phyloP scores from a whole-genome alignment of 345 rosid species.

The Eucalyptus sp. region DNA sequence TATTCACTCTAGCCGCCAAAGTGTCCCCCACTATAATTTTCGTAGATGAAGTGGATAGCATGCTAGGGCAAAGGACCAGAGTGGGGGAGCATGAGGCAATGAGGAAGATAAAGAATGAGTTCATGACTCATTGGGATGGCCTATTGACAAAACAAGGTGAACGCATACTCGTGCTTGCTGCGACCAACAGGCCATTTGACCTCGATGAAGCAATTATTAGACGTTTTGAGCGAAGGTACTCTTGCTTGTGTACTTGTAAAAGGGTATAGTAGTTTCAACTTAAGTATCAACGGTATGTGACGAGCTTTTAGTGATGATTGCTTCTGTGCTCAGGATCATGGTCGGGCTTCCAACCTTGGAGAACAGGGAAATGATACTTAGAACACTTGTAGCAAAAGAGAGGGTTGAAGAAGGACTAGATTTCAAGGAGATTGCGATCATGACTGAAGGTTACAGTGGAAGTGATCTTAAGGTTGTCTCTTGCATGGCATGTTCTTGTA shows the following conservation, averaged over 20 bases:
- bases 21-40: slow-evolving; percentile 91
- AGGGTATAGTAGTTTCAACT: not conserved
- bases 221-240: slow-evolving; percentile 85
- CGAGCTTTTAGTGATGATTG: not conserved
- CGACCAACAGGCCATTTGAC: slow-evolving; percentile 93
- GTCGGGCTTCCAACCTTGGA: slow-evolving; percentile 65
- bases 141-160: slow-evolving; percentile 64
- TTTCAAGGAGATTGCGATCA: slow-evolving; percentile 58
- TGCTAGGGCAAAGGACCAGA: slow-evolving; percentile 90
- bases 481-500: not conserved
- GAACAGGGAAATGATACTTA: slow-evolving; percentile 64
- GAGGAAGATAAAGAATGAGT: slow-evolving; percentile 20
- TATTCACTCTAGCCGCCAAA: slow-evolving; percentile 83
- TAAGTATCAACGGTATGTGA: not conserved
- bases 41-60: slow-evolving; percentile 96
- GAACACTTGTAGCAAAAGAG: slow-evolving; percentile 60
- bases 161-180: slow-evolving; percentile 89
- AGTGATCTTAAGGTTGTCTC: slow-evolving; percentile 69
- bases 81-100: slow-evolving; percentile 92
- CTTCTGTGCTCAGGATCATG: slow-evolving; percentile 41
- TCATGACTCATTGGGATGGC: slow-evolving; percentile 77
- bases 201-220: slow-evolving; percentile 93
- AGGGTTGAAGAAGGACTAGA: slow-evolving; percentile 46
- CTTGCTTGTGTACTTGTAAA: not conserved
- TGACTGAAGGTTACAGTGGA: slow-evolving; percentile 83